Percentiles rank a stretch among this genome's conserved stretches.
These are phyloP conservation scores for Candida oleophila DNA, from an alignment of 805 yeast species.

Conservation along the genomic window DNA sequence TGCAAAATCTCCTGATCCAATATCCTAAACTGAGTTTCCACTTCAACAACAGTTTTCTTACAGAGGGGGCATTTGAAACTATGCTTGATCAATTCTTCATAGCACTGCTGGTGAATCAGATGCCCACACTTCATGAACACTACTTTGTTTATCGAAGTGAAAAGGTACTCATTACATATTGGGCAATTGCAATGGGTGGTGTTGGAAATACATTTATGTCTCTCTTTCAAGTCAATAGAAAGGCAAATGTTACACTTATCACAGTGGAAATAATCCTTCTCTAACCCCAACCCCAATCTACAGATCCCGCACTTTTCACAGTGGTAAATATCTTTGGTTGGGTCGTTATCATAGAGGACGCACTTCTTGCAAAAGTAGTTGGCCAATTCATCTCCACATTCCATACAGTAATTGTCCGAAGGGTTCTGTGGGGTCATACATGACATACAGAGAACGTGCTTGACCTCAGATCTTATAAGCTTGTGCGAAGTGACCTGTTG, in stretches of 20 bases:
- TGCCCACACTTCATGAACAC: constrained; percentile 95
- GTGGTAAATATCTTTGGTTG: constrained; percentile 79
- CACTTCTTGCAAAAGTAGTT: constrained; percentile 77
- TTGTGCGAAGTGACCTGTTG: constrained; percentile 54
- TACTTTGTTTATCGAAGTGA: constrained; percentile 76
- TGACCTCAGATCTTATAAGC: constrained; percentile 52
- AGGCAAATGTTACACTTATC: constrained; percentile 86
- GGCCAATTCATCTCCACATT: constrained; percentile 69
- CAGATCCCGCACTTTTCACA: constrained; percentile 94
- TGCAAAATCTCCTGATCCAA: constrained; percentile 78
- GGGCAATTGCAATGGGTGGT: constrained; percentile 92
- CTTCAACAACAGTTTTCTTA: constrained; percentile 77
- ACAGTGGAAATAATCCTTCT: constrained; percentile 90
- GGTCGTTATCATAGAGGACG: constrained; percentile 79
- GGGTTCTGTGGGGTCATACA: constrained; percentile 79
- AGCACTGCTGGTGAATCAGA: constrained; percentile 85
- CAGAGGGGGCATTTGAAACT: constrained; percentile 92
- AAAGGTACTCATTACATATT: constrained; percentile 87
- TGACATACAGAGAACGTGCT: constrained; percentile 75
- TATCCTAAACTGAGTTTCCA: constrained; percentile 85
- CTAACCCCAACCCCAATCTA: constrained; percentile 83
- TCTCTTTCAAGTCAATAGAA: constrained; percentile 70
- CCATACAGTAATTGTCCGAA: constrained; percentile 58
- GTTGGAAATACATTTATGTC: constrained; percentile 81
- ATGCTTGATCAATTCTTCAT: constrained; percentile 75